These are phyloP conservation scores for Clausena lansium DNA, from an alignment of 345 rosid species.

Conservation along the genomic window DNA sequence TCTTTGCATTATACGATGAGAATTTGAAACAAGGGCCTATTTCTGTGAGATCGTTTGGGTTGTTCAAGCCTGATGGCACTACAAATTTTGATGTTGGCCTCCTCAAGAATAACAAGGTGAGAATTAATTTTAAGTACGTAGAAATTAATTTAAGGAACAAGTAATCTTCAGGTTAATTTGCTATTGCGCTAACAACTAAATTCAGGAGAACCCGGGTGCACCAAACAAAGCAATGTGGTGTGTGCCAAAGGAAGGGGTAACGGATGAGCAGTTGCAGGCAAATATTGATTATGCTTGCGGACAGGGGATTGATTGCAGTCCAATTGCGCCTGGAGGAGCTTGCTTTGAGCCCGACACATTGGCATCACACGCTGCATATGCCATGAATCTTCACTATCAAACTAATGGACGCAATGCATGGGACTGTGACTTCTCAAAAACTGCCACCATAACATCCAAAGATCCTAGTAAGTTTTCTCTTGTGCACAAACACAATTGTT, in stretches of 20 bases:
- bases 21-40: constrained; percentile 78
- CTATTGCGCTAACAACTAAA: not conserved
- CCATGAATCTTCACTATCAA: constrained; percentile 85
- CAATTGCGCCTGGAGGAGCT: constrained; percentile 79
- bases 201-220: constrained; percentile 22
- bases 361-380: constrained; percentile 76
- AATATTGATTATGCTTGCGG: constrained; percentile 83
- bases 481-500: not conserved
- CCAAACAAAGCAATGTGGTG: constrained; percentile 51
- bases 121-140: not conserved
- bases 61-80: constrained; percentile 71
- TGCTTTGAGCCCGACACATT: constrained; percentile 78
- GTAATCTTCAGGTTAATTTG: no score
- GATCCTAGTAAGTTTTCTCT: constrained; percentile 64
- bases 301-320: constrained; percentile 65
- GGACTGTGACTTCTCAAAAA: constrained; percentile 67
- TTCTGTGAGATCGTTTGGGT: constrained; percentile 72
- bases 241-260: constrained; percentile 50
- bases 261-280: constrained; percentile 59
- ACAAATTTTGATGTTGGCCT: constrained; percentile 80
- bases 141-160: not conserved
- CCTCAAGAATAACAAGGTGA: constrained; percentile 42
- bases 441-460: constrained; percentile 54
- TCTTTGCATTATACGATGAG: constrained; percentile 85
- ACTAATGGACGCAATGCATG: constrained; percentile 37